These are phyloP conservation scores for Phaeophleospora eucalypticola DNA, from an alignment of 2,329 filamentous ascomycete genomes.

Conservation along the genomic window DNA sequence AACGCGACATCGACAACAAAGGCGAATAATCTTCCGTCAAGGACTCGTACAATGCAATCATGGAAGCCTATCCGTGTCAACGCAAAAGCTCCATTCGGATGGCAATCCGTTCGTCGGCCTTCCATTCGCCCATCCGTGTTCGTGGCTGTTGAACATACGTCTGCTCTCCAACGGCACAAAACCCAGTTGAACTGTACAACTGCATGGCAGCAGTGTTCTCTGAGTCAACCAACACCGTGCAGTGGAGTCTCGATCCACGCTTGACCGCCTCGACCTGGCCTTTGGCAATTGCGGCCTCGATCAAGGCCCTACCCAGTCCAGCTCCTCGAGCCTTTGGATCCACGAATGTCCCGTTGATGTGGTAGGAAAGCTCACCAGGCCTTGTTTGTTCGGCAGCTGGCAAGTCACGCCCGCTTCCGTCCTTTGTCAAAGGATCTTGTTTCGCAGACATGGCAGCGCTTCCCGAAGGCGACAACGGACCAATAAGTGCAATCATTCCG, in stretches of 20 bases:
- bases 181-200: constrained; percentile 30
- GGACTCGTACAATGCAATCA: too few relatives aligned
- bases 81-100: constrained; percentile 27
- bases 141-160: constrained; percentile 22
- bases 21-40: too few relatives aligned
- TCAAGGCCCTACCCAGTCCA: constrained; percentile 30
- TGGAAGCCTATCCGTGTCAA: too few relatives aligned
- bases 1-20: too few relatives aligned
- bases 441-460: constrained; percentile 19
- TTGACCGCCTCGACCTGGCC: constrained; percentile 9
- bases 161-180: constrained; percentile 22
- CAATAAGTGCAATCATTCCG: constrained; percentile 28
- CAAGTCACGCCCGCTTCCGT: background rate
- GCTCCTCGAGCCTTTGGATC: constrained; percentile 20
- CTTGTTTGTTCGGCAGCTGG: background rate
- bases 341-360: constrained; percentile 32
- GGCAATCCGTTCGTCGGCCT: constrained; percentile 14
- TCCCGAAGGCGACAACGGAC: constrained; percentile 12
- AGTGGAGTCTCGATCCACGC: constrained; percentile 3
- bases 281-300: constrained; percentile 25
- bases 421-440: constrained; percentile 14
- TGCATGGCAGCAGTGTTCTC: constrained; percentile 25
- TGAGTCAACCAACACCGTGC: constrained; percentile 24
- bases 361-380: constrained; percentile 14
- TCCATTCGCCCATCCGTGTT: constrained; percentile 8